phyloP scores from a whole-genome alignment of 164 flowering plant species.

The Brasenia schreberi region DNA sequence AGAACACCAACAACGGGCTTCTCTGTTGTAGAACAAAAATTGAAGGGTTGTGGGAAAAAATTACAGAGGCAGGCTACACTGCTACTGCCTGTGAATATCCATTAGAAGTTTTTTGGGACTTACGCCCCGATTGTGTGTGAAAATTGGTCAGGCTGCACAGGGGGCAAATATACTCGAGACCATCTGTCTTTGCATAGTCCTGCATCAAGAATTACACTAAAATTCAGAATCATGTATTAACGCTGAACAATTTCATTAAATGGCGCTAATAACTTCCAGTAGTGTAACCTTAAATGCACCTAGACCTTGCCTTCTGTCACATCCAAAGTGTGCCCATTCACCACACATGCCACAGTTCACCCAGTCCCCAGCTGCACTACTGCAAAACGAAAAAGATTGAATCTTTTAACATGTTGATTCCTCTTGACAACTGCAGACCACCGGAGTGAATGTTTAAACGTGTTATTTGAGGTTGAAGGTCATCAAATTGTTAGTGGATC shows the following conservation, averaged over 20 bases:
- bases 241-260: too few relatives aligned
- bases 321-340: conserved; percentile 99
- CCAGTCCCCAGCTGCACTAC: conserved; percentile 99
- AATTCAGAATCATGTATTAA: background rate
- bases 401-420: too few relatives aligned
- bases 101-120: conserved; percentile 38
- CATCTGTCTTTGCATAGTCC: conserved; percentile 99
- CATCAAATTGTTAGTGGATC: too few relatives aligned
- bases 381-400: conserved; percentile 13
- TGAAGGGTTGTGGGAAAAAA: background rate
- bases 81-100: conserved; percentile 30
- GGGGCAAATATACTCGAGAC: conserved; percentile 93
- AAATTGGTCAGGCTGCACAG: conserved; percentile 77
- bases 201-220: conserved; percentile 16
- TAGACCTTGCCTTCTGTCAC: conserved; percentile 91
- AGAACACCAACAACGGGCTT: background rate
- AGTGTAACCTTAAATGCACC: conserved; percentile 87
- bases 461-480: too few relatives aligned
- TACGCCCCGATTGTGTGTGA: conserved; percentile 35
- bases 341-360: conserved; percentile 97
- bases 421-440: too few relatives aligned
- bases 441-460: too few relatives aligned
- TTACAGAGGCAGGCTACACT: background rate
- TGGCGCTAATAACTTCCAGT: too few relatives aligned
- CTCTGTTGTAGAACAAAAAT: background rate